Evolutionary conservation across 352 stramenopile genomes (phyloP), one percentile per base, ranked within the genome.

Genomic region (Phytophthora syringae): DNA sequence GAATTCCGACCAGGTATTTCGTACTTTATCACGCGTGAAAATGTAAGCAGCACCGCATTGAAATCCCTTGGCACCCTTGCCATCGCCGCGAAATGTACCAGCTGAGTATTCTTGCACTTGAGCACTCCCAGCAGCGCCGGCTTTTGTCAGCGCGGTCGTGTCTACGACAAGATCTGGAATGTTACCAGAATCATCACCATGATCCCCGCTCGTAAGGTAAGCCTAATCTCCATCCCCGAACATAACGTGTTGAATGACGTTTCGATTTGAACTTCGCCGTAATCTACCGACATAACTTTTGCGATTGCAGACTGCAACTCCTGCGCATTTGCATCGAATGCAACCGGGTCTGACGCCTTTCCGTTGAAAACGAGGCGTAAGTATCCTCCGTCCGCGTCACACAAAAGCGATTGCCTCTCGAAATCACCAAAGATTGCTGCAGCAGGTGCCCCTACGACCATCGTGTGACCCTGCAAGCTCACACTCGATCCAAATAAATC

Each of bases 401-500:
- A 96, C 11, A 90, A 51, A 6, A 96, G 36, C 12, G 84, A 84
- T 22, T 94, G 84, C 12, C 74, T 75, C 62, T 95, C 88, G 25
- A 83, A 89, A 60, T 90, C 84, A 11, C 84, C 86, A 28, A 86
- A 94, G 13, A 88, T 77, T 3, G 84, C 76, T 20, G 84, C 84
- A 7, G 73, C 67, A 39, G 88, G 88, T 12, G 88, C 86, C 0
- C 88, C 86, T 0, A 94, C 75, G 2, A 96, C 43, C 13, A 89
- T 28, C 21, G 67, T 65, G 24, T 89, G 64, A 5, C 70, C 70
- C 34, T 77, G 74, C 12, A 96, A 36, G 49, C 75, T 88, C 22
- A 96, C 83, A 49, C 85, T 94, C 0, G 80, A 67, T 0, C 88
- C 88, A 70, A 96, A 96, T 7, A 82, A 60, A 61, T 96, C 88